Base-by-base conservation (phyloP, 2,329 filamentous ascomycete species). In the Amesomyces nigricolor region DNA sequence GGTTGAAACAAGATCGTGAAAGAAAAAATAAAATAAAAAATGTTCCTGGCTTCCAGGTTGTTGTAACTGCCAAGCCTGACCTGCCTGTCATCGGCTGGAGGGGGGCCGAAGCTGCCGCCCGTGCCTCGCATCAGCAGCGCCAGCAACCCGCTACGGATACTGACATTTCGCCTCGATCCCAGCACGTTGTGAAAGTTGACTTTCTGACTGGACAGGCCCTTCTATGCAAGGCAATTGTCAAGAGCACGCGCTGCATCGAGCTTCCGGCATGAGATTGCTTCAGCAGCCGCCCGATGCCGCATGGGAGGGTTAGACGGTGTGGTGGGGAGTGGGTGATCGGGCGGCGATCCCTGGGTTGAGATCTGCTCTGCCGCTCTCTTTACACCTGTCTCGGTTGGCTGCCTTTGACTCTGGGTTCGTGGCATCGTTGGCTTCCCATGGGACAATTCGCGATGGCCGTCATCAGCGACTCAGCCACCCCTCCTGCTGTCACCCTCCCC, bases 171-270 rank as follows among this genome's bases (percentile, higher is more conserved):
- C 13, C 35, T 17, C n/a, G 29, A 14, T 22, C 38, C 35, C 29
- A 29, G 37, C 61, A 62, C 61, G 61, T 62, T 62, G 30, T 37
- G 17, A 26, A 54, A 30, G 29, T 16, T 37, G 30, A n/a, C 26
- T 5, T 47, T 56, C 32, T 58, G 51, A 62, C 53, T 62, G 61
- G 61, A 50, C 55, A 16, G 40, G 22, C 45, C 17, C 17, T 29
- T 46, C 30, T 30, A 37, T 47, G 47, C 16, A 7, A 13, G 32
- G 11, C 32, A 13, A 35, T 35, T 35, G 32, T 13, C 22, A 26
- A 35, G 9, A 35, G 32, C 9, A 35, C 32, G 9, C 32, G 32
- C 32, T 35, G 32, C 32, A 35, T 35, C 7, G 32, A 35, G 32
- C 32, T 35, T 7, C 9, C 32, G 32, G 11, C 32, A 35, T 30